Conservation (phyloP, 1,284 basidiomycete genomes). For the Ganoderma lucidum region DNA sequence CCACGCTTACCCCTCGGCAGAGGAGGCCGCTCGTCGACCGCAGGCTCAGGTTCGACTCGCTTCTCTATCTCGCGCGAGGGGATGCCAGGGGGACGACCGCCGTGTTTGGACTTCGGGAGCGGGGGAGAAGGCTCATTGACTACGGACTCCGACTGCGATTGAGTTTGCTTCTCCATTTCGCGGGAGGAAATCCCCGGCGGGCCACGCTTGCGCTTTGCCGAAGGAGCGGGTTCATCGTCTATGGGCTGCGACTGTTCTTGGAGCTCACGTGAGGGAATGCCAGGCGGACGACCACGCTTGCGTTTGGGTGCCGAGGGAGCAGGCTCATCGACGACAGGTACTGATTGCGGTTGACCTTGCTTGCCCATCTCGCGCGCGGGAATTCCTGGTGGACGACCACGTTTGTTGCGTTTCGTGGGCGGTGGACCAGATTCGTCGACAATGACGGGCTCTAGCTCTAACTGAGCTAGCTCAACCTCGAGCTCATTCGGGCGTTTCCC, state of each 20-base stretch:
- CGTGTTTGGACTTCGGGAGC: constrained; percentile 9
- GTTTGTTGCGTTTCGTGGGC: background rate
- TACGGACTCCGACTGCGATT: constrained; percentile 1
- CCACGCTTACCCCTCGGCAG: constrained; percentile 9
- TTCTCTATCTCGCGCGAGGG: background rate
- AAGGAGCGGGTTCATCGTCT: background rate
- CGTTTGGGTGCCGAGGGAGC: background rate
- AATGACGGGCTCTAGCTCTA: background rate
- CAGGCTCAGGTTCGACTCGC: background rate
- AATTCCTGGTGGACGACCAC: no score
- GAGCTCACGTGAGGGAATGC: background rate
- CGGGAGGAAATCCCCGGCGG: background rate
- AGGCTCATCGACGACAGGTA: background rate
- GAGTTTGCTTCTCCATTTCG: background rate
- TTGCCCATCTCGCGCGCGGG: background rate
- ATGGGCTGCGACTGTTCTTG: background rate
- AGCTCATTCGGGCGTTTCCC: background rate
- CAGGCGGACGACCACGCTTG: no score
- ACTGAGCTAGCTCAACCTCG: constrained; percentile 3
- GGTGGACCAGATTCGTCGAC: background rate
- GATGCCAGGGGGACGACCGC: constrained; percentile 16
- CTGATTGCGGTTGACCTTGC: background rate
- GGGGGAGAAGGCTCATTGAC: background rate
- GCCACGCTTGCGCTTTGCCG: background rate
- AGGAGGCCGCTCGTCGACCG: background rate